A percentile compares a stretch with the other conserved stretches of the same genome.
These are phyloP conservation scores for slime mould (Dictyostelium discoideum) DNA, from an alignment of 78 protist species.

Conservation along the genomic window dicty_2.7 NC_007089.4:4858001-4858500, in stretches of 20 bases:
- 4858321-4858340: background rate
- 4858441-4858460: background rate
- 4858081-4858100: conserved; percentile 29
- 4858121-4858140: conserved; percentile 34
- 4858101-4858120: conserved; percentile 60
- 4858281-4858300: conserved; percentile 18
- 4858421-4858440: background rate
- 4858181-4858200: conserved; percentile 8
- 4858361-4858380: conserved; percentile 41
- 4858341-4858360: conserved; percentile 72
- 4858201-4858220: background rate
- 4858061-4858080: conserved; percentile 62
- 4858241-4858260: background rate
- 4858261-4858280: background rate
- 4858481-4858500: too few relatives aligned
- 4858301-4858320: conserved; percentile 17
- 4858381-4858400: conserved; percentile 11
- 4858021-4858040: conserved; percentile 46
- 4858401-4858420: background rate
- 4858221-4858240: conserved; percentile 23
- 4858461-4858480: background rate
- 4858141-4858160: background rate
- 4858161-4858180: background rate
- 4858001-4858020: conserved; percentile 1
- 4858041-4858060: conserved; percentile 67